Evolutionary conservation across 106 monocot species (phyloP).

Genomic region (Apostasia shenzhenica): DNA sequence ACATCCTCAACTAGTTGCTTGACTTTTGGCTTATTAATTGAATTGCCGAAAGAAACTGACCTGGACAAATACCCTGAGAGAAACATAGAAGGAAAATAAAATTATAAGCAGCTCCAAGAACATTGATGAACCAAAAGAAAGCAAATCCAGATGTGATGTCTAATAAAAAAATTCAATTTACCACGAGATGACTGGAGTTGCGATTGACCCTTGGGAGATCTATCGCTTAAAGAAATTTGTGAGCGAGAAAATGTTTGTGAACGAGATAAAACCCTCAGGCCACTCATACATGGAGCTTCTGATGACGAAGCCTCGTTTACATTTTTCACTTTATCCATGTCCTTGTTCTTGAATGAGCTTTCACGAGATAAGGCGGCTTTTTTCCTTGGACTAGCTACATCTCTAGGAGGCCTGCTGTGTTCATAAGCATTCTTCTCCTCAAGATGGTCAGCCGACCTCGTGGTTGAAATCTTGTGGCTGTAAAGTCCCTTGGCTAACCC

Average conservation of each 20-base stretch:
- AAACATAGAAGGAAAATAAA: not conserved
- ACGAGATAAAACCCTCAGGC: constrained; percentile 4
- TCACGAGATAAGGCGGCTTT: constrained; percentile 31
- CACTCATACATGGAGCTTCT: constrained; percentile 2
- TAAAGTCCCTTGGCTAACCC: constrained; percentile 13
- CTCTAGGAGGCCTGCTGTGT: constrained; percentile 1
- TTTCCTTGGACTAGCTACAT: constrained; percentile 24
- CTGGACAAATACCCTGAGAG: constrained; percentile 38
- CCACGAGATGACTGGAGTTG: constrained; percentile 40
- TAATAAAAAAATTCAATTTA: constrained; percentile 3
- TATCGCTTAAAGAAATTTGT: constrained; percentile 13
- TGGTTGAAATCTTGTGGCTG: constrained; percentile 16
- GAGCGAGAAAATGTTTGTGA: constrained; percentile 14
- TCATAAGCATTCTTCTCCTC: constrained; percentile 26
- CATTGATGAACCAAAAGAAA: not conserved
- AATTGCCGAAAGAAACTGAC: constrained; percentile 39
- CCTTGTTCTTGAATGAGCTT: constrained; percentile 48
- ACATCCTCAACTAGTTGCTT: constrained; percentile 31
- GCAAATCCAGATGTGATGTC: too few relatives aligned
- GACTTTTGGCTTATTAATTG: constrained; percentile 37
- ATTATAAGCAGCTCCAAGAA: not conserved
- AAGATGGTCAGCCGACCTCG: constrained; percentile 12
- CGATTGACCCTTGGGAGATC: constrained; percentile 11
- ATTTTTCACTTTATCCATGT: constrained; percentile 23
- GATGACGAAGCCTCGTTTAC: constrained; percentile 3